A percentile compares a stretch with the other conserved stretches of the same genome.
These are phyloP conservation scores for Talaromyces sp. DNA, from an alignment of 2,329 filamentous ascomycete species.

Conservation along the genomic window DNA sequence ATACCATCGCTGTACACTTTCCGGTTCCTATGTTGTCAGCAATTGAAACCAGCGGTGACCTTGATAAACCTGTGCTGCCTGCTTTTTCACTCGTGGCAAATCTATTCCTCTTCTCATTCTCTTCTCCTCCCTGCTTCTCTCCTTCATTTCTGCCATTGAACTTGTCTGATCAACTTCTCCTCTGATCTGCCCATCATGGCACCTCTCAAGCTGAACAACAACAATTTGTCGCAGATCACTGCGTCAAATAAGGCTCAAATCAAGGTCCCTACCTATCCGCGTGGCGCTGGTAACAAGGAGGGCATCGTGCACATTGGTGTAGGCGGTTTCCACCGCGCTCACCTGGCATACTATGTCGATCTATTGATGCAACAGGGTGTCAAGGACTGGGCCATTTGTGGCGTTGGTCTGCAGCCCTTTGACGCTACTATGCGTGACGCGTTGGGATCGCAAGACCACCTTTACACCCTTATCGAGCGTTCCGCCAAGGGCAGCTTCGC, in stretches of 20 bases:
- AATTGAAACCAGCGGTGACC: neutral
- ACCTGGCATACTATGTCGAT: conserved; percentile 57
- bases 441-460: conserved; percentile 52
- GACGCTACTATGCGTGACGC: conserved; percentile 57
- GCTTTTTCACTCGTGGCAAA: neutral
- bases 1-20: neutral
- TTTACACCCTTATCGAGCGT: conserved; percentile 60
- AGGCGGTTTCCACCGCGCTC: conserved; percentile 59
- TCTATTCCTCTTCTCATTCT: neutral
- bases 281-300: conserved; percentile 51
- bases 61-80: neutral
- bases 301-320: conserved; percentile 60
- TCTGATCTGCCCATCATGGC: conserved; percentile 25
- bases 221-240: conserved; percentile 43
- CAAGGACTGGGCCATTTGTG: conserved; percentile 55
- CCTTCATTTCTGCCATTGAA: conserved; percentile 6
- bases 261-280: conserved; percentile 49
- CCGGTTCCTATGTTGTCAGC: neutral
- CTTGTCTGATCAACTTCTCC: conserved; percentile 6
- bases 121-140: neutral
- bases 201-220: conserved; percentile 44
- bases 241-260: conserved; percentile 31
- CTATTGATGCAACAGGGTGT: conserved; percentile 50
- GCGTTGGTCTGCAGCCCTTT: conserved; percentile 55
- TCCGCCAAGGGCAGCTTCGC: conserved; percentile 54